These are phyloP conservation scores for Beta lomatogona DNA, from an alignment of 179 eudicot species.

Conservation along the genomic window DNA sequence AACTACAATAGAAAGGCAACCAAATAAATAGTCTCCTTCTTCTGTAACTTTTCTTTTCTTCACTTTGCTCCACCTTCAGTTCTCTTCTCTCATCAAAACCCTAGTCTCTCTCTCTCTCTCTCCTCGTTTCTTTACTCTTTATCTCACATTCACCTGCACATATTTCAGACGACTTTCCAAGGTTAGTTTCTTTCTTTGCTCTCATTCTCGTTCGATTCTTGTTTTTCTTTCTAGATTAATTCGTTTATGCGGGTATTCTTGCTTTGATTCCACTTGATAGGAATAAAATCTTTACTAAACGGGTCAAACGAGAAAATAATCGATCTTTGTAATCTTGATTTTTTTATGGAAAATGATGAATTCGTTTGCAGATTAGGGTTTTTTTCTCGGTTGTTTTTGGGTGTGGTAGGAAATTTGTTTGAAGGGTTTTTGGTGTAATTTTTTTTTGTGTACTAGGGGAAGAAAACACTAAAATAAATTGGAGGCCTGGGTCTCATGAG, in stretches of 20 bases:
- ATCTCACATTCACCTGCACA: slow-evolving; percentile 19
- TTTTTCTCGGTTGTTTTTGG: slow-evolving; percentile 15
- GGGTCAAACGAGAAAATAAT: slow-evolving; percentile 13
- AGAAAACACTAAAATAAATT: slow-evolving; percentile 8
- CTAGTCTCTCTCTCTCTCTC: background rate
- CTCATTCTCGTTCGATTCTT: slow-evolving; percentile 3
- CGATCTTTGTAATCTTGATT: background rate
- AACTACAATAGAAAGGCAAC: background rate
- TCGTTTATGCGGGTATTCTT: background rate
- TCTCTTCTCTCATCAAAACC: no score
- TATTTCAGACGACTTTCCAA: slow-evolving; percentile 28
- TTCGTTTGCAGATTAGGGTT: slow-evolving; percentile 51
- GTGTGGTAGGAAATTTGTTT: slow-evolving; percentile 22
- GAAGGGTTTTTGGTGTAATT: slow-evolving; percentile 22
- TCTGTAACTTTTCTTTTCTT: slow-evolving; percentile 24
- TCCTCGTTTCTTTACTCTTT: slow-evolving; percentile 7
- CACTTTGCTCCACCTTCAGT: background rate
- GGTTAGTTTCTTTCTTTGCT: slow-evolving; percentile 24
- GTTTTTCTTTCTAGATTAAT: background rate
- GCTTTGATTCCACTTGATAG: background rate
- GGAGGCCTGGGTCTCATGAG: slow-evolving; percentile 86
- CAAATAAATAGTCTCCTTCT: slow-evolving; percentile 25
- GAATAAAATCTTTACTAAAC: no score
- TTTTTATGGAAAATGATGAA: slow-evolving; percentile 7
- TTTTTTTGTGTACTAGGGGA: slow-evolving; percentile 23